Percentiles rank a stretch among this genome's conserved stretches.
Conservation (phyloP, 345 rosid species). For the Brassica cretica region DNA sequence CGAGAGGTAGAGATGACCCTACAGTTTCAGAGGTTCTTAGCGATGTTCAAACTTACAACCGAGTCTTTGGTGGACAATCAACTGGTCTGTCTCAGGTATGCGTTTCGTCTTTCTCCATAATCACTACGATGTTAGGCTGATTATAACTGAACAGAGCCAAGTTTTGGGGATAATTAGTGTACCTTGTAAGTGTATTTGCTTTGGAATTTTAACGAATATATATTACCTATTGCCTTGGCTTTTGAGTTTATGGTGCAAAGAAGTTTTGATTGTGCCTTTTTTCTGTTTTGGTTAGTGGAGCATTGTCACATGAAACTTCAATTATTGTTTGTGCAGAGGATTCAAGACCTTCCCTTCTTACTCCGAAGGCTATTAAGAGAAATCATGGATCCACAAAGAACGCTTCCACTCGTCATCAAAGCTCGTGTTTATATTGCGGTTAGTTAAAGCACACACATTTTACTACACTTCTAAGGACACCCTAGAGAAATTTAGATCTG, state of each 20-base stretch:
- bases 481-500: background rate
- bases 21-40: conserved; percentile 52
- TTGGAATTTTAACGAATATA: too few species aligned
- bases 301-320: background rate
- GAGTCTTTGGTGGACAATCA: conserved; percentile 58
- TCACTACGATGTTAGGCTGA: background rate
- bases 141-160: too few species aligned
- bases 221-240: too few species aligned
- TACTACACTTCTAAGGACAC: background rate
- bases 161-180: too few species aligned
- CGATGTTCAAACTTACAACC: conserved; percentile 68
- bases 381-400: conserved; percentile 76
- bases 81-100: background rate
- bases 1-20: conserved; percentile 39
- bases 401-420: conserved; percentile 80
- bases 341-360: conserved; percentile 93
- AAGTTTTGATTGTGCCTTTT: too few species aligned
- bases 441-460: conserved; percentile 30
- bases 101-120: background rate
- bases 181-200: too few species aligned
- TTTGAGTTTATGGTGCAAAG: too few species aligned
- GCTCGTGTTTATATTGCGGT: conserved; percentile 81
- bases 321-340: conserved; percentile 48
- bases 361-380: conserved; percentile 71
- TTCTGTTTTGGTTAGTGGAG: background rate